These are phyloP conservation scores for Jatropha curcas DNA, from an alignment of 345 rosid genomes.

Conservation along the genomic window DNA sequence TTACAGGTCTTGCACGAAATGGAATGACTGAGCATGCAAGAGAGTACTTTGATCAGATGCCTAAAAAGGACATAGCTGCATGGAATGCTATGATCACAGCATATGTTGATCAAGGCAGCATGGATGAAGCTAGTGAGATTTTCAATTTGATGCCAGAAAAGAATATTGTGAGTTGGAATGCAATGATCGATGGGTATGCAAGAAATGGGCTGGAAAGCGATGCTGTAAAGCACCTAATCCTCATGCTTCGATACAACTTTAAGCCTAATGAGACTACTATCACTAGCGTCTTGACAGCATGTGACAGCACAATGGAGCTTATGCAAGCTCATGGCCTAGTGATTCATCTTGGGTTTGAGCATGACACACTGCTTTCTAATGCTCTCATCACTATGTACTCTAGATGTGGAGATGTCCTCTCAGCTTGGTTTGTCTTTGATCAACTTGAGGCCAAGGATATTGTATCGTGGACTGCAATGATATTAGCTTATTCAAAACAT, in stretches of 20 bases:
- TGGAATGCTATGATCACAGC: constrained; percentile 48
- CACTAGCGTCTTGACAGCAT: constrained; percentile 37
- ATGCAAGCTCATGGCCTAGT: constrained; percentile 39
- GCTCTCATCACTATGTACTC: constrained; percentile 42
- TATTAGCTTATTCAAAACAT: constrained; percentile 46
- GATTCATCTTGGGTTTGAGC: constrained; percentile 36
- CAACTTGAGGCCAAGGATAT: constrained; percentile 37
- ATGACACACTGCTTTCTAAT: constrained; percentile 28
- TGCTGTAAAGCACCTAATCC: constrained; percentile 32
- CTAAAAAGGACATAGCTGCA: constrained; percentile 33
- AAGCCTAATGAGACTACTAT: constrained; percentile 36
- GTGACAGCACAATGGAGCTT: constrained; percentile 28
- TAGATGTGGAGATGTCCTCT: constrained; percentile 35
- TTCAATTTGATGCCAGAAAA: constrained; percentile 34
- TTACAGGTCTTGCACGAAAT: constrained; percentile 37
- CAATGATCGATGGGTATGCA: constrained; percentile 39
- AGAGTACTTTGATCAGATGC: constrained; percentile 35
- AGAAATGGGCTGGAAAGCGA: constrained; percentile 37
- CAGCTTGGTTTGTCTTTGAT: constrained; percentile 36
- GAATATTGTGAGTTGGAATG: constrained; percentile 43
- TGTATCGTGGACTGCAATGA: constrained; percentile 45
- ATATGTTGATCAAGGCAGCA: constrained; percentile 29
- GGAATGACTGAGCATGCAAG: constrained; percentile 34
- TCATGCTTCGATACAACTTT: constrained; percentile 28
- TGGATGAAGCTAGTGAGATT: constrained; percentile 34